These are phyloP conservation scores for Crithidia sp. DNA, from an alignment of 208 protist species.

Conservation along the genomic window DNA sequence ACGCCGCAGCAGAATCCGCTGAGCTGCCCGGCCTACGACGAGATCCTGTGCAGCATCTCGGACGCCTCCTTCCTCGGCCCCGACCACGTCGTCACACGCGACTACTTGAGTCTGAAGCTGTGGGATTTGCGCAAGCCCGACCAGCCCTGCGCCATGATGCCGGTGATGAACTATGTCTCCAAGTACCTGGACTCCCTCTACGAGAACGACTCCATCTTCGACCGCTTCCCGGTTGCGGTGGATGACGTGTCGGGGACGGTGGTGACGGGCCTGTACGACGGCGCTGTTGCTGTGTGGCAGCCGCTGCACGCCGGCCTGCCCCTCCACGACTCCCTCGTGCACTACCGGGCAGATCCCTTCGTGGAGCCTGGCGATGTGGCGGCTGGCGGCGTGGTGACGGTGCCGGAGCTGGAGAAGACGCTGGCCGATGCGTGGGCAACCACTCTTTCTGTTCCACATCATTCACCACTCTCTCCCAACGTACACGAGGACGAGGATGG, in stretches of 20 bases:
- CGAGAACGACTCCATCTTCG: constrained; percentile 87
- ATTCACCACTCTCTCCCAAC: neutral
- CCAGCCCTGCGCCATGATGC: constrained; percentile 57
- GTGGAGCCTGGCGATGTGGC: constrained; percentile 31
- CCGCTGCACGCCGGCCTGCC: constrained; percentile 46
- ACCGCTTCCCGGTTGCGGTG: constrained; percentile 81
- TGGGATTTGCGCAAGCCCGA: constrained; percentile 82
- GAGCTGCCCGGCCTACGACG: constrained; percentile 63
- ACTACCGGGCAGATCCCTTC: constrained; percentile 75
- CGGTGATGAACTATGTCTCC: constrained; percentile 77
- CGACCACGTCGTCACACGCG: constrained; percentile 84
- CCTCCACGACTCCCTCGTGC: constrained; percentile 41
- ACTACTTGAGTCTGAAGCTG: constrained; percentile 87
- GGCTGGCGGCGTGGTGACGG: constrained; percentile 35
- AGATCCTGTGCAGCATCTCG: constrained; percentile 88
- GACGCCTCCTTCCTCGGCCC: constrained; percentile 77
- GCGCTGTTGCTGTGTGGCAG: constrained; percentile 87
- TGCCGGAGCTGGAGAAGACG: constrained; percentile 54
- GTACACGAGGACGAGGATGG: constrained; percentile 7
- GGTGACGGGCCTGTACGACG: constrained; percentile 87
- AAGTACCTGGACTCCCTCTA: constrained; percentile 78
- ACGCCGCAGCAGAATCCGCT: constrained; percentile 61
- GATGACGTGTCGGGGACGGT: constrained; percentile 80
- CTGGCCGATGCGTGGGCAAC: constrained; percentile 51
- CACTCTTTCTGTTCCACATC: constrained; percentile 11